These are phyloP conservation scores for Ganoderma sp. DNA, from an alignment of 1,284 basidiomycete genomes.

Conservation along the genomic window DNA sequence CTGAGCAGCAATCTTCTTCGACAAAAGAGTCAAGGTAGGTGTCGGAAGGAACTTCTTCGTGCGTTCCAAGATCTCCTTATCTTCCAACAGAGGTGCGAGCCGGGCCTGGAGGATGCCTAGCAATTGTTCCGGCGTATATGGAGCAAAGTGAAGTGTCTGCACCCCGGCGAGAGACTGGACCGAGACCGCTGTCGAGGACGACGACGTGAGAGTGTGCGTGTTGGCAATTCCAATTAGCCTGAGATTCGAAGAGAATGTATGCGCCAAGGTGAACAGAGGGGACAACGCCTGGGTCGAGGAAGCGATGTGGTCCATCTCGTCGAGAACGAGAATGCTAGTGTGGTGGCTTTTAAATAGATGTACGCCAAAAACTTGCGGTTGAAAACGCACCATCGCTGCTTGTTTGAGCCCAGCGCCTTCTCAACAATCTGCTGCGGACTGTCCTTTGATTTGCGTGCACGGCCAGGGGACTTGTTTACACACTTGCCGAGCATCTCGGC, in stretches of 20 bases:
- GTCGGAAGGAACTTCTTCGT: constrained; percentile 64
- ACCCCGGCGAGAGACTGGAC: constrained; percentile 49
- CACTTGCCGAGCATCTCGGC: constrained; percentile 59
- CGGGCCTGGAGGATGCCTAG: constrained; percentile 68
- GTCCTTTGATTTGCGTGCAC: constrained; percentile 38
- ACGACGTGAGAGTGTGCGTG: constrained; percentile 77
- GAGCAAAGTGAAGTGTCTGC: constrained; percentile 74
- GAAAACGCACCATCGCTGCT: constrained; percentile 63
- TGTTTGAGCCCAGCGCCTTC: constrained; percentile 45
- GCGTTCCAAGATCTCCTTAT: constrained; percentile 40
- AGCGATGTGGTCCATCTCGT: constrained; percentile 80
- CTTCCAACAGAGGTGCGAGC: constrained; percentile 51
- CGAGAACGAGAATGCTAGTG: constrained; percentile 71
- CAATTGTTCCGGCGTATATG: constrained; percentile 73
- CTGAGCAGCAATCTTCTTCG: constrained; percentile 76
- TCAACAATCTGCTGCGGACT: constrained; percentile 51
- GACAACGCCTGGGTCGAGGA: constrained; percentile 60
- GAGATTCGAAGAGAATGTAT: constrained; percentile 53
- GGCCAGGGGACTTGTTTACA: constrained; percentile 45
- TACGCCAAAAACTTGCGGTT: neutral
- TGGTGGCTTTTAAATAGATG: constrained; percentile 7
- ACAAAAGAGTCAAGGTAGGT: constrained; percentile 67
- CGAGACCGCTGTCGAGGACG: constrained; percentile 46
- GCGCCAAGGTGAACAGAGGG: constrained; percentile 67
- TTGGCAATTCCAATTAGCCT: constrained; percentile 83